Evolutionary conservation across 75 land plant species (phyloP), one percentile per base, ranked within the genome.

Genomic region (Pseudotsuga menziesii): DNA sequence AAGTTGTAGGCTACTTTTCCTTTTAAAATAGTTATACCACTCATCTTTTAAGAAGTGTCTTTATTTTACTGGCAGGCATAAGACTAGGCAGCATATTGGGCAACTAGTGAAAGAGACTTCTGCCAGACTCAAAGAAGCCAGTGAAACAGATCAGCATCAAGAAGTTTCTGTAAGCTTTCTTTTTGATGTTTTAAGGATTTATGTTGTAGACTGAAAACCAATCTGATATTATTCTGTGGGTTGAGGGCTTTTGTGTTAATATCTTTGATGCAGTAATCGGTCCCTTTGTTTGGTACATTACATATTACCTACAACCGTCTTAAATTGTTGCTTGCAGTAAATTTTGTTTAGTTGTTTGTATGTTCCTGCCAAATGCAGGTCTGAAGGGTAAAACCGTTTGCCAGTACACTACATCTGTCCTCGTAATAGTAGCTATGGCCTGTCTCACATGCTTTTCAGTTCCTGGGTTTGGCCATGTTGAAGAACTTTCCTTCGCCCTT

Each of bases 51-150:
- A n/a, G 39, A 69, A 36, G n/a, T 41, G 17, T 61, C 54, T 58
- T 23, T 80, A 3, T 20, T 44, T 55, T 35, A 44, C 36, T 6
- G 54, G 16, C 85, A 90, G 92, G 82, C 90, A 86, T 75, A 88
- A 72, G 29, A 82, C 88, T 22, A 80, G 92, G 77, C 90, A 81
- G 66, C 61, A 85, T 27, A 85, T 90, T 39, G 78, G 84, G 77
- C 86, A 88, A 58, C 62, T 90, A 52, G 88, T 84, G 54, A 90
- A 88, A 70, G 88, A 90, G n/a, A 90, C 92, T 39, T 89, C 91
- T 57, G 90, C 92, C 39, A 83, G 86, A 79, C 90, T 90, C 62
- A 90, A 85, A 72, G 57, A 83, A 9, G 74, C 90, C 17, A 88
- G 82, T 58, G 88, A 90, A 36, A 75, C 82, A 27, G 92, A 90